Percentiles rank a stretch among this genome's conserved stretches.
phyloP scores from a whole-genome alignment of 2,329 filamentous ascomycete genomes.

The Xylariaceae sp. region DNA sequence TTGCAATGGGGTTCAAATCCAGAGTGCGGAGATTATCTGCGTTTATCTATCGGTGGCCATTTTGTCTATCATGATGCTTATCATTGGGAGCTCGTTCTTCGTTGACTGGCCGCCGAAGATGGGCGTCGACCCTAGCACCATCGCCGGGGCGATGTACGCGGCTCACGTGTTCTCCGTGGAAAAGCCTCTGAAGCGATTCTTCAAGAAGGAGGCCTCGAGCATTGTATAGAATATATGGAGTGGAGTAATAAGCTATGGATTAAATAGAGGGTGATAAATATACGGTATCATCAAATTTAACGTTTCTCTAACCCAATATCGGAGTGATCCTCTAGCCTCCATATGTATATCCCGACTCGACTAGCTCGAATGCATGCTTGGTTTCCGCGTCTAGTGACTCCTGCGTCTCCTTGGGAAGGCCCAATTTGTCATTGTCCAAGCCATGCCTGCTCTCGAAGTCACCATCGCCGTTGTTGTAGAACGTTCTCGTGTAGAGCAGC shows the following conservation, averaged over 20 bases:
- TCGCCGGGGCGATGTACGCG: constrained; percentile 54
- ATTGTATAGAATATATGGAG: constrained; percentile 3
- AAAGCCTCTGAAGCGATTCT: neutral
- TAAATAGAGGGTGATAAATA: constrained; percentile 5
- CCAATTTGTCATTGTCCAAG: constrained; percentile 60
- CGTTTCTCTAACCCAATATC: no score
- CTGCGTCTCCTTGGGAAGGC: constrained; percentile 51
- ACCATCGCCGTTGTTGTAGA: constrained; percentile 52
- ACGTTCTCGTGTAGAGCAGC: constrained; percentile 62
- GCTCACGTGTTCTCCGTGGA: constrained; percentile 12
- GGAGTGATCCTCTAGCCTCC: neutral
- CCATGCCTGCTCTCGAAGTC: constrained; percentile 52
- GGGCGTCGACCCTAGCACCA: constrained; percentile 54
- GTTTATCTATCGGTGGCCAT: constrained; percentile 49
- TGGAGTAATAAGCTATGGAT: neutral
- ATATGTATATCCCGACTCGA: constrained; percentile 34
- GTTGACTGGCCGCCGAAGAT: constrained; percentile 51
- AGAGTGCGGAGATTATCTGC: constrained; percentile 49
- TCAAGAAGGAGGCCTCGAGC: neutral
- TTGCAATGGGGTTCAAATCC: constrained; percentile 51
- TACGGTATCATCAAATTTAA: neutral
- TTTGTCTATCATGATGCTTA: constrained; percentile 51
- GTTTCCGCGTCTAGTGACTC: constrained; percentile 67
- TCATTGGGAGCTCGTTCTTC: constrained; percentile 49
- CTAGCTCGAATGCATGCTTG: constrained; percentile 50